Conservation (phyloP, 768 basidiomycete species). For the Hemileccinum rubropunctum region DNA sequence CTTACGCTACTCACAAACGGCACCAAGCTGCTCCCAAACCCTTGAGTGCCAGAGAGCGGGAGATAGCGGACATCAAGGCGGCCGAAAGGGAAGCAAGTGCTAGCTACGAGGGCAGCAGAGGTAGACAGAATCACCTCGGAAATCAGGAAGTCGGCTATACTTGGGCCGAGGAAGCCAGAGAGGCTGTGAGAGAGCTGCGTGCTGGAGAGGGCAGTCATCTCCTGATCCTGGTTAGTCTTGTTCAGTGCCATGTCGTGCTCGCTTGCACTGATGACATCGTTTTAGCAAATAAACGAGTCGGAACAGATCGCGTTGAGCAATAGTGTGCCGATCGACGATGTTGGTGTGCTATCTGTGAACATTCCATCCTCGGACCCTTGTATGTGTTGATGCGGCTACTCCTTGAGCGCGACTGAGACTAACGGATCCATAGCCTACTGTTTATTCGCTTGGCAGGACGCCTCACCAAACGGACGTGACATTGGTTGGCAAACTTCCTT, state of each 20-base stretch:
- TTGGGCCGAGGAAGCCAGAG: slow-evolving; percentile 65
- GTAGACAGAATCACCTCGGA: slow-evolving; percentile 54
- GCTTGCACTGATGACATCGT: neutral
- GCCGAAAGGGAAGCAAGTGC: slow-evolving; percentile 65
- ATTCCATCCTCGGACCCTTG: slow-evolving; percentile 62
- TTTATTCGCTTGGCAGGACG: slow-evolving; percentile 64
- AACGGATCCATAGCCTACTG: slow-evolving; percentile 44
- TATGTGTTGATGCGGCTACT: slow-evolving; percentile 18
- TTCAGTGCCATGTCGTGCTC: neutral
- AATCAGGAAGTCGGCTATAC: slow-evolving; percentile 54
- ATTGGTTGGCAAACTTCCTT: slow-evolving; percentile 46
- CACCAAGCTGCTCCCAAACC: slow-evolving; percentile 79
- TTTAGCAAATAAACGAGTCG: slow-evolving; percentile 63
- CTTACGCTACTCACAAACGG: slow-evolving; percentile 70
- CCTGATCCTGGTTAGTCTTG: slow-evolving; percentile 59
- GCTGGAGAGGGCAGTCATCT: slow-evolving; percentile 48
- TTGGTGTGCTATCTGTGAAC: slow-evolving; percentile 43
- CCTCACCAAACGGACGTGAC: slow-evolving; percentile 46
- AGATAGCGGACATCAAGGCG: slow-evolving; percentile 71
- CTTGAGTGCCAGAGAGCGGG: slow-evolving; percentile 77
- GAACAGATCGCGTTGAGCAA: slow-evolving; percentile 57
- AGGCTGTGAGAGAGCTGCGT: slow-evolving; percentile 60
- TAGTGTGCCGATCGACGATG: slow-evolving; percentile 37
- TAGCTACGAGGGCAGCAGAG: slow-evolving; percentile 57
- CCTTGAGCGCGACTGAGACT: neutral